Conservation (phyloP, 2,329 filamentous ascomycete species). For the Tolypocladium ovalisporum region DNA sequence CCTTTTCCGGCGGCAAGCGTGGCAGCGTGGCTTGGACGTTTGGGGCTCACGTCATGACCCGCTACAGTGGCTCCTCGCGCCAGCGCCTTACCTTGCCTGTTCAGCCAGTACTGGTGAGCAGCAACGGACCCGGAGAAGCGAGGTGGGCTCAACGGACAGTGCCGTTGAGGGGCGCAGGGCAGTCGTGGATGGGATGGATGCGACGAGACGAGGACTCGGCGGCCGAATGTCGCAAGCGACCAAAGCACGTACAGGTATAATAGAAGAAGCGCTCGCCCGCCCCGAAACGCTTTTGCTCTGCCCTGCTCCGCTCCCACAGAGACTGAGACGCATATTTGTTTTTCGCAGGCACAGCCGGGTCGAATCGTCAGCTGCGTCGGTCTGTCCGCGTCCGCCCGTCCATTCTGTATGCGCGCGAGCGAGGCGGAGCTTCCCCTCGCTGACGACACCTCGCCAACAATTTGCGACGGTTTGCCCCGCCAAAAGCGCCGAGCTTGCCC, state of each 20-base stretch:
- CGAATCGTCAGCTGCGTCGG: background rate
- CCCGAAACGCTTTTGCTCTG: background rate
- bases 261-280: background rate
- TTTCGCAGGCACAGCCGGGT: background rate
- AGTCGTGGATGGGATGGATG: background rate
- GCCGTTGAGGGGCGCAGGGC: background rate
- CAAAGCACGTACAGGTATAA: background rate
- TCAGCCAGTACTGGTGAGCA: background rate
- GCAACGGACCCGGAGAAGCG: no score
- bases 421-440: background rate
- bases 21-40: background rate
- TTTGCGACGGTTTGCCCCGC: background rate
- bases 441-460: background rate
- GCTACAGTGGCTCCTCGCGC: background rate
- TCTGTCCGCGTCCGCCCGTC: background rate
- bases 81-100: background rate
- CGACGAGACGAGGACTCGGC: no score
- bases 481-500: background rate
- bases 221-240: background rate
- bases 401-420: background rate
- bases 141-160: background rate
- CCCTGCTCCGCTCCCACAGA: background rate
- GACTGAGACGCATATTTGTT: background rate
- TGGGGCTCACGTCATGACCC: background rate
- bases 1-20: background rate